Evolutionary conservation across 345 rosid genomes (phyloP), one percentile per base, ranked within the genome.

Genomic region (Dipteronia sinensis): DNA sequence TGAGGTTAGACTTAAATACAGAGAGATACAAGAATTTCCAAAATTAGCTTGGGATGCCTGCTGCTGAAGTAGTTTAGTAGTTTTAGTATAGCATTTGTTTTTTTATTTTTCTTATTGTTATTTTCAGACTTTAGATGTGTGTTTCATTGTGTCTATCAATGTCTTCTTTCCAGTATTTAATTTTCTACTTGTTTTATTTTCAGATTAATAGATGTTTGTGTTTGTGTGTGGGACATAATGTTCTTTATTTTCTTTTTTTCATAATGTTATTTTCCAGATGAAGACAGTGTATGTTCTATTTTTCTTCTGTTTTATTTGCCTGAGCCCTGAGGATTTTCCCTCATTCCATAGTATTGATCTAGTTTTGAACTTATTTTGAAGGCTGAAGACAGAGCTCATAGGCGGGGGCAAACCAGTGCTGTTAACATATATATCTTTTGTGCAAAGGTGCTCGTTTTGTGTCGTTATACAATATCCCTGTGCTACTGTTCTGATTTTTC

Each of bases 351-450:
- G 11, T 76, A 19, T 27, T 75, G 38, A 69, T 23, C 46, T 40
- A 46, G 64, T 56, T 66, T 82, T 70, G 76, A 78, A 63, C 77
- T 34, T 46, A 76, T 77, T 79, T 82, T 82, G 73, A 82, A 95
- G 99, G 99, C 98, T 71, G 99, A 93, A 86, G 97, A 93, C 80
- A 90, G 98, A 91, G 97, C 95, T 79, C 98, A 93, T 74, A 86
- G 99, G 85, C 88, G 88, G 79, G 99, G 99, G 65, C 99, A 95
- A 78, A 92, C 84, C 74, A 85, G 82, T 85, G 92, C 98, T 0
- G 96, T 95, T 78, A 95, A 93, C 78, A 82, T 93, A 75, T 95
- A 93, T 84, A 92, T 92, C 88, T 90, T 93, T 78, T 90, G 90
- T 81, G 98, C 97, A 75, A 91, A 91, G 96, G 98, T 92, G 76